Conservation (phyloP, 2,329 filamentous ascomycete genomes). For the Ophiostoma populinum region DNA sequence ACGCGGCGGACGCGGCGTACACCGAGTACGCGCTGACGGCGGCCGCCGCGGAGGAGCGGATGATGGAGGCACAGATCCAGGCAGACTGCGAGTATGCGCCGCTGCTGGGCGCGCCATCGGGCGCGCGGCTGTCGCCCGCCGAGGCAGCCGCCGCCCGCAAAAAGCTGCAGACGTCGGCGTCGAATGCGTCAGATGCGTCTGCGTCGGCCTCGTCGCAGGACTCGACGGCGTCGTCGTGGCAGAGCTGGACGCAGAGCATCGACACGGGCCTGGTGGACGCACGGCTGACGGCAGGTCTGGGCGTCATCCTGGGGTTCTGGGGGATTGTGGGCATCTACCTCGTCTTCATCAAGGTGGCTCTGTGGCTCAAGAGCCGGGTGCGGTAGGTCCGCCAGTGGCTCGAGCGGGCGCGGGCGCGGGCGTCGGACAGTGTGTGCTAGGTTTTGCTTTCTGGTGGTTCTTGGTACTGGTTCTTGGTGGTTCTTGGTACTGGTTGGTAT, state of each 20-base stretch:
- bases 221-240: slow-evolving; percentile 20
- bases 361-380: slow-evolving; percentile 13
- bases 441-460: slow-evolving; percentile 1
- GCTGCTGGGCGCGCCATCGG: slow-evolving; percentile 6
- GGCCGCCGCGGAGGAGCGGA: slow-evolving; percentile 6
- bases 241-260: slow-evolving; percentile 23
- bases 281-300: slow-evolving; percentile 26
- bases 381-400: too few species aligned
- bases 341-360: slow-evolving; percentile 25
- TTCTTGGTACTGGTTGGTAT: not conserved
- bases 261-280: slow-evolving; percentile 25
- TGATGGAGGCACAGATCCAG: not conserved
- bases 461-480: not conserved
- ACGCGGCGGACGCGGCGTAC: slow-evolving; percentile 7
- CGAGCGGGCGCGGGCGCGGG: not conserved
- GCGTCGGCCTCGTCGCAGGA: slow-evolving; percentile 25
- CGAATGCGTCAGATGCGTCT: slow-evolving; percentile 14
- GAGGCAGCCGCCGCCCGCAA: not conserved
- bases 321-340: slow-evolving; percentile 30
- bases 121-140: slow-evolving; percentile 1
- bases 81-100: slow-evolving; percentile 5
- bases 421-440: not conserved
- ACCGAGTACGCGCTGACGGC: slow-evolving; percentile 1
- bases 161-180: slow-evolving; percentile 1
- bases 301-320: slow-evolving; percentile 31